Conservation (phyloP, 2,329 filamentous ascomycete species). For the Neofusicoccum ribis region DNA sequence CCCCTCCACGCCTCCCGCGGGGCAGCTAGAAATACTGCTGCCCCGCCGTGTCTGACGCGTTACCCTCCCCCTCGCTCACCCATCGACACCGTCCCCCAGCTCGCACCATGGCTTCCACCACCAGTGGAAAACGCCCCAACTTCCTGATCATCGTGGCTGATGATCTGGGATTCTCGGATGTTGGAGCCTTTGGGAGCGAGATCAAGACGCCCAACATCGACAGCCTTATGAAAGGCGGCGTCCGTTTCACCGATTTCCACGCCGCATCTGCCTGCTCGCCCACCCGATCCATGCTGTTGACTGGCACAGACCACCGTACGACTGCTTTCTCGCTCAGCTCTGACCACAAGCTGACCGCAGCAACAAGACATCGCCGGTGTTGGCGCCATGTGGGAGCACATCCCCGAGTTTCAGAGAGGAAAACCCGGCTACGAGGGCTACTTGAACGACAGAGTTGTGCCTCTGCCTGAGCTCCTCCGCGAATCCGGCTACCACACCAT, state of each 20-base stretch:
- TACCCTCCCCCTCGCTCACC: background rate
- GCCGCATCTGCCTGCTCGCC: constrained; percentile 65
- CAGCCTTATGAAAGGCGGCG: constrained; percentile 48
- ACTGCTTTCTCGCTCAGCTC: background rate
- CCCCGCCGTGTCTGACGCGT: background rate
- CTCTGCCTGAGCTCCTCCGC: constrained; percentile 59
- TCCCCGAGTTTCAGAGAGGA: constrained; percentile 54
- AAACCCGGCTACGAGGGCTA: constrained; percentile 65
- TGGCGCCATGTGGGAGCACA: constrained; percentile 58
- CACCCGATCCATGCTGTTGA: constrained; percentile 66
- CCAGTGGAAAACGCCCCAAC: constrained; percentile 51
- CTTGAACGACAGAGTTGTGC: constrained; percentile 59
- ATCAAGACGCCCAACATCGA: constrained; percentile 62
- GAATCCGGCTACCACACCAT: constrained; percentile 37
- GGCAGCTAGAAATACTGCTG: background rate
- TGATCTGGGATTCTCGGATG: constrained; percentile 60
- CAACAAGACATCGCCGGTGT: constrained; percentile 53
- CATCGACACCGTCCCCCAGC: background rate
- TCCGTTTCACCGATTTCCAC: constrained; percentile 65
- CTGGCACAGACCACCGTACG: constrained; percentile 58
- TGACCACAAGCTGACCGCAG: background rate
- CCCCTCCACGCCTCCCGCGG: background rate
- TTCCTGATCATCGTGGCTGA: constrained; percentile 61
- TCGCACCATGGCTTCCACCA: constrained; percentile 19
- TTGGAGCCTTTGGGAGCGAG: constrained; percentile 60